These are phyloP conservation scores for Rhodotorula paludigena DNA, from an alignment of 768 basidiomycete genomes.

Conservation along the genomic window DNA sequence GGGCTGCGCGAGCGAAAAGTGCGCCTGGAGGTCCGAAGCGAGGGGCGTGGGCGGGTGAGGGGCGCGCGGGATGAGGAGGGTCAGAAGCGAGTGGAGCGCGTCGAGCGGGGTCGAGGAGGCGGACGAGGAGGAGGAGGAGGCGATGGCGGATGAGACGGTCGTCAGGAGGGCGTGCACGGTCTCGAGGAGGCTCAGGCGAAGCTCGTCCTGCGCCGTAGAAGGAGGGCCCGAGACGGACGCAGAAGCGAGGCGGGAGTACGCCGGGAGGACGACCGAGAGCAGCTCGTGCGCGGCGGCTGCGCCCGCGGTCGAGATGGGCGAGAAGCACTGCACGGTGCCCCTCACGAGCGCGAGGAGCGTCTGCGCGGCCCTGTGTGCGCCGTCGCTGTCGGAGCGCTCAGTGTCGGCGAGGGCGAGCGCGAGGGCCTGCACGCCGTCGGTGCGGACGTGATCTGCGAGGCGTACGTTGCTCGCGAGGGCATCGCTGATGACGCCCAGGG, in stretches of 20 bases:
- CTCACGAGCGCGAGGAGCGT: constrained; percentile 1
- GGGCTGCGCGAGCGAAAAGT: neutral
- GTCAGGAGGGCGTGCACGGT: neutral
- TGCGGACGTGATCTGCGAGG: neutral
- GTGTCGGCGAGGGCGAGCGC: neutral
- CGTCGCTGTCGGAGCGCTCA: neutral
- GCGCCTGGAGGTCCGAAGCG: neutral
- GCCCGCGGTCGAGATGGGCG: neutral
- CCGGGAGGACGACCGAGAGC: neutral
- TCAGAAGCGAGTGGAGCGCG: neutral
- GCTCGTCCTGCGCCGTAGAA: neutral
- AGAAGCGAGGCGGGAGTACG: neutral
- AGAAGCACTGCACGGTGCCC: neutral
- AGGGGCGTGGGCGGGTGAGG: neutral
- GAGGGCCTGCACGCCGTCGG: neutral
- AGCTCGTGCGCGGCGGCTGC: neutral
- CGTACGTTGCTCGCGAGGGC: neutral
- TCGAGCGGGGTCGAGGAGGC: neutral
- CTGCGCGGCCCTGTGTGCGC: too few relatives aligned
- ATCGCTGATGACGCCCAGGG: neutral
- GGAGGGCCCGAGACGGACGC: neutral
- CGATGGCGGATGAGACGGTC: neutral
- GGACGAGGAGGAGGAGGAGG: neutral
- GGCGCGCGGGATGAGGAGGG: neutral
- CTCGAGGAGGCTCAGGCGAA: constrained; percentile 16